Base-by-base conservation (phyloP, 2,329 filamentous ascomycete genomes). In the Arthrobotrys pseudoclavata region DNA sequence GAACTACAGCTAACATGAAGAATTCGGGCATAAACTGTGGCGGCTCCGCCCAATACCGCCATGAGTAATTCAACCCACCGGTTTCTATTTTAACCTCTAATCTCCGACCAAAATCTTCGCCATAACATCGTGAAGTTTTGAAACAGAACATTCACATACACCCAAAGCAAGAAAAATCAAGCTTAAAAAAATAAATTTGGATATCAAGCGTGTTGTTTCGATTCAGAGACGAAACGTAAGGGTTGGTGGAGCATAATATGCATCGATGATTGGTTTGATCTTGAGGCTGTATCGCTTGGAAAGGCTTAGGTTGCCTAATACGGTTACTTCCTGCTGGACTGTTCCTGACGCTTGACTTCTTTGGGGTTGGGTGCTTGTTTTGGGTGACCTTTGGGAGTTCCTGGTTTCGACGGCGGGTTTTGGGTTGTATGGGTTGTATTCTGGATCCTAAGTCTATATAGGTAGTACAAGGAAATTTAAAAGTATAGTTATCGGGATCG, bases 91-190 rank as follows among this genome's bases (percentile, higher is more conserved):
- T 42, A 15, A 42, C 31, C 31, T 9, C 31, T 34, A 34, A 34
- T 1, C n/a, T 22, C 31, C 34, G 53, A 40, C 7, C 18, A 18
- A 45, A 2, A 20, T 15, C 3, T 4, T 15, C 20, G 7, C 13
- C 12, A 4, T 10, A 1, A 2, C 31, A 34, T 9, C 3, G 1
- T 20, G 42, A 45, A 42, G 55, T 60, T 60, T 60, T 20, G 55
- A 60, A 60, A 60, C 55, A 10, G 55, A 60, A 60, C 55, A 60
- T 60, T 60, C 20, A 26, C 55, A 60, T 34, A 60, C 55, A 60
- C 42, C n/a, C 18, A 22, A 0, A 57, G 31, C 53, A 57, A 18
- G n/a, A 57, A 12, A 37, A 37, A 20, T 20, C 20, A 40, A 60
- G 31, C 53, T 40, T 29, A 40, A 42, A 60, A 42, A 57, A 57